Evolutionary conservation across 805 yeast species (phyloP).

Genomic region (Ogataea parapolymorpha): DNA sequence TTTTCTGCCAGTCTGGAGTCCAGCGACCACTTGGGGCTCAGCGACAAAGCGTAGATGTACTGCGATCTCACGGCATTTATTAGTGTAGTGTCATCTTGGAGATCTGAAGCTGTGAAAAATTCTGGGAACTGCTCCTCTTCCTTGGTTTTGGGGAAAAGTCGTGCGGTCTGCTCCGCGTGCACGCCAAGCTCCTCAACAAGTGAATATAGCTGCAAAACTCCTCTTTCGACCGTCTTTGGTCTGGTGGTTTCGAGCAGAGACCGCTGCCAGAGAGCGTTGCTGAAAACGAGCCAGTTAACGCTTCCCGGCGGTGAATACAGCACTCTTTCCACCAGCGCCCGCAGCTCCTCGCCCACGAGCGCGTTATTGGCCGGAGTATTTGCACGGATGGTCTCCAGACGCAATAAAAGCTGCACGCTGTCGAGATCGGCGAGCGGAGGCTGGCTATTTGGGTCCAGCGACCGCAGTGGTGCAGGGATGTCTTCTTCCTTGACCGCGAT

Average conservation of each 20-base stretch:
- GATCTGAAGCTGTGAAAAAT: slow-evolving; percentile 15
- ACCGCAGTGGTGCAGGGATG: slow-evolving; percentile 52
- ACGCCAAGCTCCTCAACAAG: slow-evolving; percentile 84
- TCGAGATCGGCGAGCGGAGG: slow-evolving; percentile 72
- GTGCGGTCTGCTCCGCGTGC: slow-evolving; percentile 48
- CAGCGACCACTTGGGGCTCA: slow-evolving; percentile 81
- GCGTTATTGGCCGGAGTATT: slow-evolving; percentile 70
- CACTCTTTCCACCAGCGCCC: slow-evolving; percentile 71
- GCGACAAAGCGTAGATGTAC: slow-evolving; percentile 70
- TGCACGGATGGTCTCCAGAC: slow-evolving; percentile 59
- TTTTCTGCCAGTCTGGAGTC: slow-evolving; percentile 83
- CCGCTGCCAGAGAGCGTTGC: slow-evolving; percentile 86
- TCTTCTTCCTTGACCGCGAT: slow-evolving; percentile 58
- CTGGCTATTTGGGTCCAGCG: slow-evolving; percentile 77
- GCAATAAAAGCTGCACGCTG: slow-evolving; percentile 65
- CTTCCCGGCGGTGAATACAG: slow-evolving; percentile 47
- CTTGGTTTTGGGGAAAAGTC: slow-evolving; percentile 45
- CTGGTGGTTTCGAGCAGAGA: slow-evolving; percentile 76
- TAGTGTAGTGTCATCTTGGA: slow-evolving; percentile 31
- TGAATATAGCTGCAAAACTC: slow-evolving; percentile 88
- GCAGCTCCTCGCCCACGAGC: slow-evolving; percentile 77
- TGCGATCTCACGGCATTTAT: slow-evolving; percentile 53
- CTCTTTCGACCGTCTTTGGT: slow-evolving; percentile 89
- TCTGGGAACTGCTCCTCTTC: slow-evolving; percentile 27
- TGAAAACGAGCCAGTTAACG: slow-evolving; percentile 73